A percentile compares a stretch with the other conserved stretches of the same genome.
phyloP scores from a whole-genome alignment of 805 yeast species.

The Metschnikowia bowlesiae region DNA sequence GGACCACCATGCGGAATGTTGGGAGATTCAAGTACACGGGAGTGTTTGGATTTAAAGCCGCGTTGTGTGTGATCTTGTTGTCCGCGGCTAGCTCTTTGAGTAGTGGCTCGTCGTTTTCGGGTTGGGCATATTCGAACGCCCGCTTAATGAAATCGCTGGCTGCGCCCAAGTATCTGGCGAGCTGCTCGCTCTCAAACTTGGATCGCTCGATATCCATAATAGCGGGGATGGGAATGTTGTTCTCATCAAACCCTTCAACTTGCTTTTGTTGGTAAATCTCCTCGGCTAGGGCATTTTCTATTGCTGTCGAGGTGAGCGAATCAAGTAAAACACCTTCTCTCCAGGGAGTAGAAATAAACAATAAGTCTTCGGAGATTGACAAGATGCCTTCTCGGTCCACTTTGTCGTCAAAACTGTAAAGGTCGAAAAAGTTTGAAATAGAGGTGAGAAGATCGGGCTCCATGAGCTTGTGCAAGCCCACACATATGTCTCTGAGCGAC shows the following conservation, averaged over 20 bases:
- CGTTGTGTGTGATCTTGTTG: conserved; percentile 54
- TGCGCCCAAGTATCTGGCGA: conserved; percentile 79
- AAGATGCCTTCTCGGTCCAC: conserved; percentile 77
- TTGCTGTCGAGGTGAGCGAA: conserved; percentile 53
- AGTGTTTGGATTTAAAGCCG: conserved; percentile 74
- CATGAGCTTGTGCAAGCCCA: conserved; percentile 66
- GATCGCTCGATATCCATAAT: conserved; percentile 62
- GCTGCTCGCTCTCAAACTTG: conserved; percentile 56
- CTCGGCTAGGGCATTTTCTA: conserved; percentile 67
- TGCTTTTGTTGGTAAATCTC: conserved; percentile 44
- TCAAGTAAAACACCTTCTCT: conserved; percentile 69
- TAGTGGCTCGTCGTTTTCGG: conserved; percentile 45
- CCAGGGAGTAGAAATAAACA: conserved; percentile 81
- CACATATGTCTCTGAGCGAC: conserved; percentile 62
- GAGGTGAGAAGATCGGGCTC: conserved; percentile 74
- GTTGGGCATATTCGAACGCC: conserved; percentile 86
- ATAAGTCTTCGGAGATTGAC: conserved; percentile 79
- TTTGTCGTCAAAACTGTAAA: conserved; percentile 54
- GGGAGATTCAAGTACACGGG: conserved; percentile 76
- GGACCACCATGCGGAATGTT: conserved; percentile 88
- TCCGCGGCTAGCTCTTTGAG: conserved; percentile 36
- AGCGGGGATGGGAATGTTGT: conserved; percentile 45
- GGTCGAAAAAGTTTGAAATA: conserved; percentile 71
- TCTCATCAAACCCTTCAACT: conserved; percentile 23
- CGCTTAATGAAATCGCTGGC: conserved; percentile 83